Percentiles rank a stretch among this genome's conserved stretches.
These are phyloP conservation scores for Scenedesmus sp. DNA, from an alignment of 163 green algal genomes.

Conservation along the genomic window DNA sequence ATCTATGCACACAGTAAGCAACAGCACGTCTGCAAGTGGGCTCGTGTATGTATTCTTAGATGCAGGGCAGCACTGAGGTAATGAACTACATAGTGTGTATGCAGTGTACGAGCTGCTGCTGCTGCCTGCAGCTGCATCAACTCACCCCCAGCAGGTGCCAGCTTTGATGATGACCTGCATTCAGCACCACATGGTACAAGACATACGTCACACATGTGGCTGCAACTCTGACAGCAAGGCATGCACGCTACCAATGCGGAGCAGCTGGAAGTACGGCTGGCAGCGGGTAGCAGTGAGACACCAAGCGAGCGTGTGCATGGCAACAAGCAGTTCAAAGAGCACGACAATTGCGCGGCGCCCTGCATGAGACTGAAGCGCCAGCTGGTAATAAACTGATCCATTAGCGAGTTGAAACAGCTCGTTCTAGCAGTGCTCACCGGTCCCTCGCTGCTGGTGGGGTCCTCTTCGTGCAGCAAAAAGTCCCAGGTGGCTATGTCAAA, in stretches of 20 bases:
- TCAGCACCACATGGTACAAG: background rate
- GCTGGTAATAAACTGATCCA: background rate
- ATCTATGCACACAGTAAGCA: background rate
- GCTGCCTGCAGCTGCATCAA: background rate
- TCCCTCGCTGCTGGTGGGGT: conserved; percentile 53
- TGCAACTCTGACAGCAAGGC: background rate
- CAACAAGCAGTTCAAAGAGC: too few species aligned
- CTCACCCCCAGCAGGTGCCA: conserved; percentile 53
- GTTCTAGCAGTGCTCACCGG: conserved; percentile 1
- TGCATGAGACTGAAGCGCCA: too few species aligned
- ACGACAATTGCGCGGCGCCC: too few species aligned
- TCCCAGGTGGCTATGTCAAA: conserved; percentile 57
- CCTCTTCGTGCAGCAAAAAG: conserved; percentile 53
- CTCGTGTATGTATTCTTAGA: too few species aligned
- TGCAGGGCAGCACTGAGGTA: too few species aligned
- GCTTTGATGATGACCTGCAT: conserved; percentile 50
- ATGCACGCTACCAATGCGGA: too few species aligned
- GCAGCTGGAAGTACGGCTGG: too few species aligned
- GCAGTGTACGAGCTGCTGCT: too few species aligned
- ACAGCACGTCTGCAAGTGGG: background rate
- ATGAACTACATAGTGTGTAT: background rate
- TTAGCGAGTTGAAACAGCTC: too few species aligned
- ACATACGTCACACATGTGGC: background rate
- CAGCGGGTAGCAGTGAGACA: too few species aligned
- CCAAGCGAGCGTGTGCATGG: too few species aligned